A percentile compares a stretch with the other conserved stretches of the same genome.
These are phyloP conservation scores for Blastobotrys capitulatus DNA, from an alignment of 1,139 yeast genomes.

Conservation along the genomic window DNA sequence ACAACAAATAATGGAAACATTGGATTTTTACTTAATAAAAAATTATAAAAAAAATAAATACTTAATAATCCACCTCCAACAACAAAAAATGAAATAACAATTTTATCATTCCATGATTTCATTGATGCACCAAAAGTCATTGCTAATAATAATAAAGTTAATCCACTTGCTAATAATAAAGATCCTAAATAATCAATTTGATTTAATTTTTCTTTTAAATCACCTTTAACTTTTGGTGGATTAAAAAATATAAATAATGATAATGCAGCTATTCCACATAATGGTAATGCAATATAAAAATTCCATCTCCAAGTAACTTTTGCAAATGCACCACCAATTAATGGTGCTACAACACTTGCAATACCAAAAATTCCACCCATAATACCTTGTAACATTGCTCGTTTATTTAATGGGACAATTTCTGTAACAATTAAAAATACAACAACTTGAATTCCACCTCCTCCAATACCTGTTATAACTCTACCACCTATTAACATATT, in stretches of 20 bases:
- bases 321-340: slow-evolving; percentile 64
- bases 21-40: slow-evolving; percentile 42
- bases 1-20: slow-evolving; percentile 43
- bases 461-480: slow-evolving; percentile 68
- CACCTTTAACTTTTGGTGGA: slow-evolving; percentile 45
- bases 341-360: slow-evolving; percentile 60
- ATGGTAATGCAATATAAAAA: slow-evolving; percentile 64
- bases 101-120: slow-evolving; percentile 50
- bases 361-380: slow-evolving; percentile 51
- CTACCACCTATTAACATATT: slow-evolving; percentile 64
- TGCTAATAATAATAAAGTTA: slow-evolving; percentile 44
- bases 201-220: slow-evolving; percentile 38
- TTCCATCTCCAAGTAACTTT: slow-evolving; percentile 75
- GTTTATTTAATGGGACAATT: slow-evolving; percentile 53
- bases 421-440: slow-evolving; percentile 57
- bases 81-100: slow-evolving; percentile 49
- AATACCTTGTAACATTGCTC: slow-evolving; percentile 50
- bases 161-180: slow-evolving; percentile 38
- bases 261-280: slow-evolving; percentile 53
- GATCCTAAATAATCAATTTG: slow-evolving; percentile 48
- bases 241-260: slow-evolving; percentile 46
- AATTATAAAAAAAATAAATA: slow-evolving; percentile 46
- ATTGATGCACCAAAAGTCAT: slow-evolving; percentile 47
- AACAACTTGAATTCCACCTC: slow-evolving; percentile 62
- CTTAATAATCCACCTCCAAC: slow-evolving; percentile 46